Percentiles rank a stretch among this genome's conserved stretches.
Evolutionary conservation across 2,329 filamentous ascomycete species (phyloP).

Genomic region (Aspergillus sp.): DNA sequence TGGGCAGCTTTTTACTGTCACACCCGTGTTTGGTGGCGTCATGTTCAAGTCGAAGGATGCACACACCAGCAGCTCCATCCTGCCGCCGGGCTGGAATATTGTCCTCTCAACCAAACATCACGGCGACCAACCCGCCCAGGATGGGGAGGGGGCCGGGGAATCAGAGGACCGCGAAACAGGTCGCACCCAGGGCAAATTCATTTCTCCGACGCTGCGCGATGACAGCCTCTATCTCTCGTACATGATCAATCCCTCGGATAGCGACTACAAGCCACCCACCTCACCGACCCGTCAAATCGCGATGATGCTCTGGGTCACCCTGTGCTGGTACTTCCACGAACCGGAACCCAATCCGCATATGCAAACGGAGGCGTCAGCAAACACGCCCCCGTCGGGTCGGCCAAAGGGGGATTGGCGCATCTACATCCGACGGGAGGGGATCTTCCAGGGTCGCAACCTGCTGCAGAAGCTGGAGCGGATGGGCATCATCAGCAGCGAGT

Average conservation of each 20-base stretch:
- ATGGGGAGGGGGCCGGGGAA: conserved; percentile 14
- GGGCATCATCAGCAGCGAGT: conserved; percentile 75
- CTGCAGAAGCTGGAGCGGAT: conserved; percentile 91
- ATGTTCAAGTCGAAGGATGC: conserved; percentile 84
- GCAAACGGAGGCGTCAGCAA: conserved; percentile 60
- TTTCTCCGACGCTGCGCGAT: conserved; percentile 69
- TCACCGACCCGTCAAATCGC: conserved; percentile 88
- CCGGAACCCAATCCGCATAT: conserved; percentile 67
- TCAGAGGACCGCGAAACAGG: conserved; percentile 32
- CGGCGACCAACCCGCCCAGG: conserved; percentile 33
- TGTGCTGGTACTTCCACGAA: conserved; percentile 98
- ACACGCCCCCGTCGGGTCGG: conserved; percentile 67
- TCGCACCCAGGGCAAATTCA: conserved; percentile 54
- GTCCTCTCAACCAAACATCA: conserved; percentile 69
- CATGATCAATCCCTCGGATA: conserved; percentile 78
- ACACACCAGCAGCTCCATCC: conserved; percentile 63
- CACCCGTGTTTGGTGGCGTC: conserved; percentile 85
- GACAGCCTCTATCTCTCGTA: conserved; percentile 91
- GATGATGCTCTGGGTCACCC: conserved; percentile 92
- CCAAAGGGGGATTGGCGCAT: conserved; percentile 86
- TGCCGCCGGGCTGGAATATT: conserved; percentile 84
- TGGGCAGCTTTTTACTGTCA: conserved; percentile 77
- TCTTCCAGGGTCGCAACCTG: conserved; percentile 78
- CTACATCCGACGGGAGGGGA: conserved; percentile 80
- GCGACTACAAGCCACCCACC: conserved; percentile 73